Base-by-base conservation (phyloP, 345 rosid genomes). In the Aethionema arabicum region DNA sequence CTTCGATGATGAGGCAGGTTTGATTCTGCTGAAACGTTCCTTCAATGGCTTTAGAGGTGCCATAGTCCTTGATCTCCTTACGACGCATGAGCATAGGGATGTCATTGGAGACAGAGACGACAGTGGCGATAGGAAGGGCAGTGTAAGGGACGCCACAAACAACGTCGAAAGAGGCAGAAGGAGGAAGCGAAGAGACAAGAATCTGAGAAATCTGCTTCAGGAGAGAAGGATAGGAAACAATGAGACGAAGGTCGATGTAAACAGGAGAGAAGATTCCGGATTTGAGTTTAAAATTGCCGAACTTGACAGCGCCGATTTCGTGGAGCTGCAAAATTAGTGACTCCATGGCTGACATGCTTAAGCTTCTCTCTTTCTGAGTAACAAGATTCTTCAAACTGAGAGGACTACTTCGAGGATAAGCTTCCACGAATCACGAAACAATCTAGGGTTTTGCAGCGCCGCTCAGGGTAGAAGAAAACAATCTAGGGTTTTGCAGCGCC, bases 61-160 rank as follows among this genome's bases (percentile, higher is more conserved):
- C 97, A 48, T 93, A 85, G 60, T 87, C 96, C 61, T 93, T 93
- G 42, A 87, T 72, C 65, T 90, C 97, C 68, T 90, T 93, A 53
- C 96, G 95, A 48, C 99, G 95, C 91, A 85, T 85, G 59, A 93
- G 78, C 97, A 87, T 85, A 4, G 97, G 95, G 70, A 85, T 69
- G 72, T 57, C 40, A 32, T 79, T 77, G 78, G 80, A 55, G 43
- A 78, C 46, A 57, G 99, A 93, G 68, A 93, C 83, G 62, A 80
- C 77, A 62, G 90, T 84, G 66, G 99, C 99, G 32, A 93, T 87
- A 5, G 97, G 97, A n/a, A 84, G 82, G 14, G 95, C 98, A 7
- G 98, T 89, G 86, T 92, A 89, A 3, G 98, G 96, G 49, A 92
- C 97, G 47, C 96, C 98, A 37, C 98, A 92, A 40, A 92, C 70